A percentile compares a stretch with the other conserved stretches of the same genome.
phyloP scores from a whole-genome alignment of 768 basidiomycete genomes.

The Mycena indigotica region DNA sequence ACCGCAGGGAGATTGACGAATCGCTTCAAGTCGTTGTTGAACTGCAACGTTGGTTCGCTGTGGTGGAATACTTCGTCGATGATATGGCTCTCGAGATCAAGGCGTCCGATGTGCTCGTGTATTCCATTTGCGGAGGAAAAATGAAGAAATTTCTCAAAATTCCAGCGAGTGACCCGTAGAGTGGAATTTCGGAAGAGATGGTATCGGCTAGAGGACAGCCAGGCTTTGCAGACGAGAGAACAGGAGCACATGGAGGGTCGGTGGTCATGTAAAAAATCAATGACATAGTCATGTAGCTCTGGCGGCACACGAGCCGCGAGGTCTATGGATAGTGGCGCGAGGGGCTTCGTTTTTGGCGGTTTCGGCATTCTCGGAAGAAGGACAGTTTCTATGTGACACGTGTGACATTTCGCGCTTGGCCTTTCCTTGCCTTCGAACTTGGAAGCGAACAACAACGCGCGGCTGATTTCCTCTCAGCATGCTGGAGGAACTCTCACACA shows the following conservation, averaged over 20 bases:
- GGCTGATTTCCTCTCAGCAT: background rate
- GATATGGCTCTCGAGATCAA: background rate
- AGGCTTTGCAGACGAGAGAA: conserved; percentile 10
- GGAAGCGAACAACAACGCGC: too few species aligned
- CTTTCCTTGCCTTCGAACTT: too few species aligned
- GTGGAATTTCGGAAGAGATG: background rate
- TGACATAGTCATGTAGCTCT: background rate
- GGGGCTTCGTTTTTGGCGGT: too few species aligned
- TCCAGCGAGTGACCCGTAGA: background rate
- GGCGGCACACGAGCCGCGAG: background rate
- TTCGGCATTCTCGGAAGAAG: too few species aligned
- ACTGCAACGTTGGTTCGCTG: background rate
- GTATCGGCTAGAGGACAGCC: background rate
- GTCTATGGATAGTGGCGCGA: background rate
- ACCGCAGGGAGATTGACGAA: background rate
- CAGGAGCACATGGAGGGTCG: conserved; percentile 15
- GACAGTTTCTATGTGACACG: too few species aligned
- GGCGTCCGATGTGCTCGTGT: background rate
- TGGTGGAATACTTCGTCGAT: background rate
- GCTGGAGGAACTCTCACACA: conserved; percentile 71
- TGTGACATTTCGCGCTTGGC: too few species aligned
- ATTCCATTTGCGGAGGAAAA: background rate
- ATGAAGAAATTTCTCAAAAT: background rate
- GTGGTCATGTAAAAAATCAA: background rate
- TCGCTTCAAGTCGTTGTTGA: background rate